Conservation (phyloP, 1,284 basidiomycete species). For the Ceratobasidium sp. region DNA sequence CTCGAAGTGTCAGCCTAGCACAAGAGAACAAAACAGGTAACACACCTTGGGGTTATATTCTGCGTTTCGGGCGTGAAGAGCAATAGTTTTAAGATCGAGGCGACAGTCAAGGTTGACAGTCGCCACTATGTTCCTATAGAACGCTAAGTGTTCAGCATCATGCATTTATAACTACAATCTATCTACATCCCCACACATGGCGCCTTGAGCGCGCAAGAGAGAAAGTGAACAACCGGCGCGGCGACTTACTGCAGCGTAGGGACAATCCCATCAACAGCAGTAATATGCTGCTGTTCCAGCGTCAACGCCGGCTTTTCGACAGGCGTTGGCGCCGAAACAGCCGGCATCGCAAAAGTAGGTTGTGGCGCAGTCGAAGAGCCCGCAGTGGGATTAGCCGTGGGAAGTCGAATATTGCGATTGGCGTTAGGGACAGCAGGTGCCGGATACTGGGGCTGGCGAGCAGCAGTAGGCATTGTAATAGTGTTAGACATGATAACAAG, state of each 20-base stretch:
- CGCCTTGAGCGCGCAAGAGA: conserved; percentile 38
- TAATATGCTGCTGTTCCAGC: conserved; percentile 89
- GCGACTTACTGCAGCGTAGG: conserved; percentile 82
- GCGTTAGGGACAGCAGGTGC: conserved; percentile 34
- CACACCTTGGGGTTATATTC: conserved; percentile 99
- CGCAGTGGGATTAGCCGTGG: conserved; percentile 19
- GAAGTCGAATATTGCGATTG: conserved; percentile 33
- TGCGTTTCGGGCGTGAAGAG: conserved; percentile 96
- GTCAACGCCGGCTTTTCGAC: conserved; percentile 64
- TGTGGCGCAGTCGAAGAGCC: conserved; percentile 30
- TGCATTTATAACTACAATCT: conserved; percentile 36
- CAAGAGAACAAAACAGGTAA: conserved; percentile 49
- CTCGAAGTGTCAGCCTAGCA: conserved; percentile 59
- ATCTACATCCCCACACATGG: conserved; percentile 34
- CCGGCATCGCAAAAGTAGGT: conserved; percentile 40
- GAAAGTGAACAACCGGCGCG: conserved; percentile 25
- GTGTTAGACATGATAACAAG: conserved; percentile 26
- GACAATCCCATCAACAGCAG: conserved; percentile 93
- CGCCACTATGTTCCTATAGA: conserved; percentile 89
- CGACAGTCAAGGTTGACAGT: conserved; percentile 99
- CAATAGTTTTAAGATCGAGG: conserved; percentile 98
- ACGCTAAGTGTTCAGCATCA: conserved; percentile 28
- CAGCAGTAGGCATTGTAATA: conserved; percentile 43
- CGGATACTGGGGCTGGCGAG: conserved; percentile 33
- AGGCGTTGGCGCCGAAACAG: conserved; percentile 46